A percentile compares a stretch with the other conserved stretches of the same genome.
These are phyloP conservation scores for Hibiscus tridactylites DNA, from an alignment of 345 rosid species.

Conservation along the genomic window DNA sequence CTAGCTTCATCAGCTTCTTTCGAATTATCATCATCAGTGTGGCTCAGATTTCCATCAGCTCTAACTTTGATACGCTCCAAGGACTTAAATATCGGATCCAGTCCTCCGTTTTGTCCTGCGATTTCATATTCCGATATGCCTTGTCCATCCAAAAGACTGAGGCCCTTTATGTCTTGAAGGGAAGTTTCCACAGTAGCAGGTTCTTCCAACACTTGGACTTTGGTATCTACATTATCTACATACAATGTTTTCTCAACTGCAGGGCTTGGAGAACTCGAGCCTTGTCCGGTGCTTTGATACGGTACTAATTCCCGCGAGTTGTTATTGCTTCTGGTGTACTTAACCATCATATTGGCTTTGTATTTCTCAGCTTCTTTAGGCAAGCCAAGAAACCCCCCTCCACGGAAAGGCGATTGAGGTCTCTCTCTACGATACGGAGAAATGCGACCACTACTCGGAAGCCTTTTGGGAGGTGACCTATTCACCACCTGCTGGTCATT, in stretches of 20 bases:
- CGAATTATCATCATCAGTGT: conserved; percentile 14
- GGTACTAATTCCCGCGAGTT: conserved; percentile 41
- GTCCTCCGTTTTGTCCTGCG: conserved; percentile 11
- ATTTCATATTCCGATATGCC: conserved; percentile 4
- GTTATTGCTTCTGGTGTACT: conserved; percentile 32
- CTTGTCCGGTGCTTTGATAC: conserved; percentile 19
- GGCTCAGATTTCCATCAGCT: conserved; percentile 18
- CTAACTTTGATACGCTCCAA: conserved; percentile 20
- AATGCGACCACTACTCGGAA: conserved; percentile 26
- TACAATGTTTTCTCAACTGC: conserved; percentile 53
- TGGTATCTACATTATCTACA: conserved; percentile 43
- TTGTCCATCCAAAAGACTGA: conserved; percentile 15
- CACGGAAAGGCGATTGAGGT: conserved; percentile 45
- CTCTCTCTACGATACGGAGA: conserved; percentile 50
- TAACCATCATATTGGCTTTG: conserved; percentile 35
- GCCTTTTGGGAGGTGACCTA: conserved; percentile 52
- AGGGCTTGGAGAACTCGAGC: conserved; percentile 33
- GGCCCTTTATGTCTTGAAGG: conserved; percentile 21
- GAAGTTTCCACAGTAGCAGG: conserved; percentile 8
- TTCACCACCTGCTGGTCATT: conserved; percentile 25
- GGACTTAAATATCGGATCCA: conserved; percentile 24
- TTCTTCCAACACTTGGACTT: conserved; percentile 12
- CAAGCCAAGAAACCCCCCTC: conserved; percentile 36
- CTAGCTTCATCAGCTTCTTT: conserved; percentile 16
- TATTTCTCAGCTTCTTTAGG: conserved; percentile 50